Conservation (phyloP, 371 early-diverging fungal species). For the Mycotypha africana region DNA sequence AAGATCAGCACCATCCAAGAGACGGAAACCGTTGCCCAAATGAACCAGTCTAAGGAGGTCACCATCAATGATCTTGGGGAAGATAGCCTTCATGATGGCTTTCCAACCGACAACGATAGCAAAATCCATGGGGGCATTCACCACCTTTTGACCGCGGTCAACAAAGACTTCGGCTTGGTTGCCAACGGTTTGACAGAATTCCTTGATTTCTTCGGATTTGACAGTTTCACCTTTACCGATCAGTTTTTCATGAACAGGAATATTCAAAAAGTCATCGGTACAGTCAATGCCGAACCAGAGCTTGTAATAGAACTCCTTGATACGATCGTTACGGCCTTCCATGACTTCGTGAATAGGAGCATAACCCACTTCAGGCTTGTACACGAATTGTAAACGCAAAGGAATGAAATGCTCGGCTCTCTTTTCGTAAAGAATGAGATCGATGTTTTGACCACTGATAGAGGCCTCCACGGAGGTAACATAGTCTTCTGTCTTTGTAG, state of each 20-base stretch:
- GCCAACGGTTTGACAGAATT: conserved; percentile 86
- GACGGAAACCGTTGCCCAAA: conserved; percentile 89
- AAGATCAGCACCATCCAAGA: conserved; percentile 74
- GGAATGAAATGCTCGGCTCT: conserved; percentile 63
- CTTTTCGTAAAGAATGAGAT: conserved; percentile 70
- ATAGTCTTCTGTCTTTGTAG: conserved; percentile 49
- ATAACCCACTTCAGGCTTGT: conserved; percentile 75
- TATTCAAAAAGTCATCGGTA: conserved; percentile 46
- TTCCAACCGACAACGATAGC: conserved; percentile 94
- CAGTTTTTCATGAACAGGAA: conserved; percentile 56
- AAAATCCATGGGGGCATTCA: conserved; percentile 90
- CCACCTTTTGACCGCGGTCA: conserved; percentile 54
- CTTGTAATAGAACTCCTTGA: conserved; percentile 88
- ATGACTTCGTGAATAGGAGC: conserved; percentile 90
- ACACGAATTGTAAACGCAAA: conserved; percentile 73
- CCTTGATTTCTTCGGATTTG: conserved; percentile 59
- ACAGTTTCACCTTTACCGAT: conserved; percentile 62
- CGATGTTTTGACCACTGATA: conserved; percentile 57
- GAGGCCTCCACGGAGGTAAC: conserved; percentile 60
- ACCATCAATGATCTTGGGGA: conserved; percentile 93
- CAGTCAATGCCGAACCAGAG: conserved; percentile 76
- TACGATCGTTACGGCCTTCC: conserved; percentile 89
- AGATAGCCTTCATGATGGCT: conserved; percentile 88
- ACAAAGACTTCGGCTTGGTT: conserved; percentile 89
- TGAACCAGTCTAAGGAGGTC: conserved; percentile 91